Evolutionary conservation across 1,284 basidiomycete genomes (phyloP).

Genomic region (Puccinia brachypodii): DNA sequence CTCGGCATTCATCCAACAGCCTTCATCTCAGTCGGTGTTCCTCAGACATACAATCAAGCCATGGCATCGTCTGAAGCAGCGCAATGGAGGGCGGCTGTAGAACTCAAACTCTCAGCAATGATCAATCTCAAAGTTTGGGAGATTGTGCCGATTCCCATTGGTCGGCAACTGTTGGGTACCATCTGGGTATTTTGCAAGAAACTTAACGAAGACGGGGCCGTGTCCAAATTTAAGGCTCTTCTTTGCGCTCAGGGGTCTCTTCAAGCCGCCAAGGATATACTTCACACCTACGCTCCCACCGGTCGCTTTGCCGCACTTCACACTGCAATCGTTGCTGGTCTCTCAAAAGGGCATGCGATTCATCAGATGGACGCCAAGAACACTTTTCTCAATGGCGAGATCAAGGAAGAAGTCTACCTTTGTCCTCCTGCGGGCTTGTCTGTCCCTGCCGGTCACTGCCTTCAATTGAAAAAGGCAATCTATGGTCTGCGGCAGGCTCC

Average conservation of each 20-base stretch:
- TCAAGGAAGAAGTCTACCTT: conserved; percentile 22
- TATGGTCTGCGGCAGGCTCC: conserved; percentile 34
- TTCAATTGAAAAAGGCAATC: background rate
- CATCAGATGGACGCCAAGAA: conserved; percentile 28
- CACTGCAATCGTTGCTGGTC: background rate
- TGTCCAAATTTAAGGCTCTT: conserved; percentile 17
- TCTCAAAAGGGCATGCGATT: background rate
- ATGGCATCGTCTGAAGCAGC: background rate
- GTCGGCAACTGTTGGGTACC: background rate
- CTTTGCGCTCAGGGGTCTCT: background rate
- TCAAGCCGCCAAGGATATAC: background rate
- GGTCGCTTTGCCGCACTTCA: background rate
- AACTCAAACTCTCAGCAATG: background rate
- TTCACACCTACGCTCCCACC: conserved; percentile 22
- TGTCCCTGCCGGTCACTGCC: background rate
- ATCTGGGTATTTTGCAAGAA: conserved; percentile 18
- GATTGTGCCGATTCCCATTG: background rate
- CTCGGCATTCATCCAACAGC: background rate
- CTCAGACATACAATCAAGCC: conserved; percentile 6
- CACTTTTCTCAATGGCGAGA: background rate
- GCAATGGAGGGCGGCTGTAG: background rate
- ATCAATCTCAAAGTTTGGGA: background rate
- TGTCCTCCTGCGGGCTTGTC: background rate
- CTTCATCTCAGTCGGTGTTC: background rate
- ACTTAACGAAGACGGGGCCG: background rate